Evolutionary conservation across 805 yeast genomes (phyloP).

Genomic region (Priceomyces melissophilus): DNA sequence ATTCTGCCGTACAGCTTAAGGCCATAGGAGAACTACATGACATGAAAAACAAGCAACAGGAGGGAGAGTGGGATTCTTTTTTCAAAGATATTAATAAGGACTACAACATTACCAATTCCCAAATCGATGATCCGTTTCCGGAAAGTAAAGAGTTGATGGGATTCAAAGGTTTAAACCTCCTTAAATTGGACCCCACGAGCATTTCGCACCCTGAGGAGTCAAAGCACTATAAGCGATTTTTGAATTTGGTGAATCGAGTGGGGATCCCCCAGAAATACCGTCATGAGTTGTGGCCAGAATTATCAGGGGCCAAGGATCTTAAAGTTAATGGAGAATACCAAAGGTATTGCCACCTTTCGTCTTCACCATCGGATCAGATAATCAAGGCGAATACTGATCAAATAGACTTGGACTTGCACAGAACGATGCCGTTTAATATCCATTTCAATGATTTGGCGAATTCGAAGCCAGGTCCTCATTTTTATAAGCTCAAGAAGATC

Average conservation of each 20-base stretch:
- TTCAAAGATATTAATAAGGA: slow-evolving; percentile 32
- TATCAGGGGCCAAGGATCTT: slow-evolving; percentile 46
- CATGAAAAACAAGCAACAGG: slow-evolving; percentile 33
- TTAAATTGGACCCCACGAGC: slow-evolving; percentile 11
- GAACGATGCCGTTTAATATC: slow-evolving; percentile 54
- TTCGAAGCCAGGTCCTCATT: slow-evolving; percentile 52
- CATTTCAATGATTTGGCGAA: slow-evolving; percentile 41
- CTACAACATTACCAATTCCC: slow-evolving; percentile 7
- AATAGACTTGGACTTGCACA: slow-evolving; percentile 49
- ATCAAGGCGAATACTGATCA: slow-evolving; percentile 41
- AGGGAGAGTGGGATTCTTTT: slow-evolving; percentile 43
- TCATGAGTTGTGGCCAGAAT: slow-evolving; percentile 49
- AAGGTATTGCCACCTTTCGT: slow-evolving; percentile 19
- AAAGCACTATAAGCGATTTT: slow-evolving; percentile 18
- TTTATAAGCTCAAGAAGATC: slow-evolving; percentile 42
- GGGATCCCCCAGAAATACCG: slow-evolving; percentile 52
- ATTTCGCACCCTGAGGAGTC: neutral
- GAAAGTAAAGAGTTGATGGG: slow-evolving; percentile 30
- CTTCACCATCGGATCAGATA: slow-evolving; percentile 6
- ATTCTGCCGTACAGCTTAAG: slow-evolving; percentile 24
- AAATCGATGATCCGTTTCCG: neutral
- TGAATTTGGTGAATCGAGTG: slow-evolving; percentile 29
- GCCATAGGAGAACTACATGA: slow-evolving; percentile 45
- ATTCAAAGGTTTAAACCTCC: slow-evolving; percentile 35
- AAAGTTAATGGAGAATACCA: slow-evolving; percentile 48